A percentile compares a stretch with the other conserved stretches of the same genome.
phyloP scores from a whole-genome alignment of 176 grass and related monocot species.

The Aegilops sharonensis region DNA sequence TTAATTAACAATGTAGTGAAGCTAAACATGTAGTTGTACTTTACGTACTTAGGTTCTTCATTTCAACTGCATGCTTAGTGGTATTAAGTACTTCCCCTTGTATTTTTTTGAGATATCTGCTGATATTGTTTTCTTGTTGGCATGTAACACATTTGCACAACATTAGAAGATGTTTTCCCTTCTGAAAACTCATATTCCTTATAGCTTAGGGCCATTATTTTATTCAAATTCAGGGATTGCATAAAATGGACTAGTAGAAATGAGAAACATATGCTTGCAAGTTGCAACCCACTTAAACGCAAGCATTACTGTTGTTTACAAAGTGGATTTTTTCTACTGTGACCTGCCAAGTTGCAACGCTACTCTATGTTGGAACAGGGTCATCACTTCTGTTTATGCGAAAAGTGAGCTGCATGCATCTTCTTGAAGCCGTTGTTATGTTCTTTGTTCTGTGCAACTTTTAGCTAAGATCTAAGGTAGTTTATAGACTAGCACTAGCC shows the following conservation, averaged over 20 bases:
- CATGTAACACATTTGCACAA: not conserved
- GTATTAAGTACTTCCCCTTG: not conserved
- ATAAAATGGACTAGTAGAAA: not conserved
- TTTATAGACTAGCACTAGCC: not conserved
- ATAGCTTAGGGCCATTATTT: not conserved
- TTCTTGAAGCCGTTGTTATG: not conserved
- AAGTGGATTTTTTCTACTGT: not conserved
- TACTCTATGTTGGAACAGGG: conserved; percentile 1
- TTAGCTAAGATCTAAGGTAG: conserved; percentile 6
- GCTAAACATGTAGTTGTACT: conserved; percentile 7
- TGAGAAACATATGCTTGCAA: not conserved
- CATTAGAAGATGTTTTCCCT: not conserved
- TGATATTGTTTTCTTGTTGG: not conserved
- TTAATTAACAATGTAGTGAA: not conserved
- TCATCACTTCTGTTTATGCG: not conserved
- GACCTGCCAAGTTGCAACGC: not conserved
- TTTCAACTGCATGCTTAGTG: conserved; percentile 2
- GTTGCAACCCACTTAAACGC: not conserved
- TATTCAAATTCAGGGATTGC: conserved; percentile 4
- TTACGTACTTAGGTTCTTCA: not conserved
- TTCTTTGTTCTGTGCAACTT: not conserved
- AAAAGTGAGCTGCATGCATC: not conserved
- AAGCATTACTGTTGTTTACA: conserved; percentile 2
- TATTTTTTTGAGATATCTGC: not conserved
- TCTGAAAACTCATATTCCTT: conserved; percentile 7